Conservation (phyloP, 2,329 filamentous ascomycete genomes). For the Plectosphaerella sp. region DNA sequence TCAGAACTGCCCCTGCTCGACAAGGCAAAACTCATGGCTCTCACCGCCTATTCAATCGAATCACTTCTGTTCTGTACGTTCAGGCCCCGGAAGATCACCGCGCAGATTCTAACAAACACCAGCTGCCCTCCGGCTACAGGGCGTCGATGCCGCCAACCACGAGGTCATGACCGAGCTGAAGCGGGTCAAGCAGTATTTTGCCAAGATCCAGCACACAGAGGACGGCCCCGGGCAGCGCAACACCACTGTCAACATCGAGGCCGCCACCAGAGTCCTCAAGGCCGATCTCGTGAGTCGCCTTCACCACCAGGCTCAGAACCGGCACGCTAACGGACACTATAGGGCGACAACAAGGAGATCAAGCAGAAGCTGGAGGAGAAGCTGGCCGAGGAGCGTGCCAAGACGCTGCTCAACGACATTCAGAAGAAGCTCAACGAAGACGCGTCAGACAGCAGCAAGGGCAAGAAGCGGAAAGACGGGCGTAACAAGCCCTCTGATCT, state of each 20-base stretch:
- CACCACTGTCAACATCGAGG: constrained; percentile 64
- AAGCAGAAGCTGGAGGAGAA: constrained; percentile 49
- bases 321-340: constrained; percentile 1
- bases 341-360: constrained; percentile 48
- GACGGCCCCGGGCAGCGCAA: constrained; percentile 50
- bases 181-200: constrained; percentile 86
- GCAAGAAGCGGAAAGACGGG: constrained; percentile 18
- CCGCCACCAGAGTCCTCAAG: constrained; percentile 77
- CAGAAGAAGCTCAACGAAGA: constrained; percentile 35
- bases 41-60: constrained; percentile 84
- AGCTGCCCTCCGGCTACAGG: constrained; percentile 76
- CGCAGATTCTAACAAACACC: constrained; percentile 2
- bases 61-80: constrained; percentile 78
- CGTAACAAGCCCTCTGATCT: background rate
- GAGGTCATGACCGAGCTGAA: constrained; percentile 81
- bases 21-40: constrained; percentile 89
- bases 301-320: background rate
- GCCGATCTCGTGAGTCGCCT: constrained; percentile 63
- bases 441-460: constrained; percentile 22
- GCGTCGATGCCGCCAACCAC: constrained; percentile 77
- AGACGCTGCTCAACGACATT: constrained; percentile 42
- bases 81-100: background rate
- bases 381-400: constrained; percentile 52
- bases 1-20: constrained; percentile 86
- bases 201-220: constrained; percentile 80